These are phyloP conservation scores for Candida koratica DNA, from an alignment of 805 yeast species.

Conservation along the genomic window DNA sequence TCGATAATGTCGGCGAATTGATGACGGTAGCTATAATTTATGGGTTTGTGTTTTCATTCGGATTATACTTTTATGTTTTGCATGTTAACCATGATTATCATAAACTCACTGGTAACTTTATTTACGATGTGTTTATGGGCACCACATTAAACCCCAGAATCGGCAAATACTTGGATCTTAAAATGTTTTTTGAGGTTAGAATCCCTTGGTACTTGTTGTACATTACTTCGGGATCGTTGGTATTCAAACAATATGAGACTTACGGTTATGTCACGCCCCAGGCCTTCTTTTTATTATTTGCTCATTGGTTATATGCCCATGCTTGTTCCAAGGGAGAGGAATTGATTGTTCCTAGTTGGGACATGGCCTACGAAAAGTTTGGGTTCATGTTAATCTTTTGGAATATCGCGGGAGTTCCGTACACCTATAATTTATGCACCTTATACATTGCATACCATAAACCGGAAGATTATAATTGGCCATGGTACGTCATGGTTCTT, in stretches of 20 bases:
- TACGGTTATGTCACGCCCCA: conserved; percentile 81
- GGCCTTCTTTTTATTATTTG: conserved; percentile 66
- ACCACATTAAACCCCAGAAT: conserved; percentile 95
- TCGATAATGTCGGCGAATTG: conserved; percentile 84
- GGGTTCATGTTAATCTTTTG: conserved; percentile 99
- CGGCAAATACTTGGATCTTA: conserved; percentile 80
- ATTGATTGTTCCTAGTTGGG: conserved; percentile 97
- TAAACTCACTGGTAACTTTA: conserved; percentile 84
- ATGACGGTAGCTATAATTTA: conserved; percentile 87
- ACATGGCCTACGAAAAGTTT: conserved; percentile 97
- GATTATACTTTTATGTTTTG: conserved; percentile 66
- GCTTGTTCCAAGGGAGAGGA: conserved; percentile 98
- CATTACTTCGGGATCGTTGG: conserved; percentile 70
- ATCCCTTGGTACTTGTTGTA: conserved; percentile 93
- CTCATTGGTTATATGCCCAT: conserved; percentile 93
- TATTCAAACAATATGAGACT: conserved; percentile 71
- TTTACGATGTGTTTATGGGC: conserved; percentile 95
- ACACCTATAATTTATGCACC: conserved; percentile 93
- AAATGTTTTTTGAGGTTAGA: conserved; percentile 97
- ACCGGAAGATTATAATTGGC: conserved; percentile 78
- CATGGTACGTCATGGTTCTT: conserved; percentile 52
- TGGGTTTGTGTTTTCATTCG: conserved; percentile 68
- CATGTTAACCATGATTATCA: conserved; percentile 70
- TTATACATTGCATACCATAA: conserved; percentile 77
- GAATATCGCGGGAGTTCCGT: conserved; percentile 99